A percentile compares a stretch with the other conserved stretches of the same genome.
Evolutionary conservation across 108 stramenopile genomes (phyloP).

Genomic region (Nitzschia palea): DNA sequence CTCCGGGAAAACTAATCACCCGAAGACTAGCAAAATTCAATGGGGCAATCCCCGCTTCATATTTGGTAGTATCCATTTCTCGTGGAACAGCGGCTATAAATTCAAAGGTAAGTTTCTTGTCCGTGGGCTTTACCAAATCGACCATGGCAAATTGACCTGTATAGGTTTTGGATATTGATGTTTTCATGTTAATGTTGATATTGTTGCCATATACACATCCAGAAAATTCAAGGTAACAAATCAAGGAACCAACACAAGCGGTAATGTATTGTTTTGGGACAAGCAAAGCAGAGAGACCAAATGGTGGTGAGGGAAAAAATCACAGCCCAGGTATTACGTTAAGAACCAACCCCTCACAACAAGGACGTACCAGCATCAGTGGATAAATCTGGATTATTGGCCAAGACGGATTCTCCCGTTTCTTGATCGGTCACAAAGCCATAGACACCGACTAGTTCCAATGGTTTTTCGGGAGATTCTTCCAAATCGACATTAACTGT

Average conservation of each 20-base stretch:
- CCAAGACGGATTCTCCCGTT: conserved; percentile 80
- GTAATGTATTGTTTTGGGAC: too few species aligned
- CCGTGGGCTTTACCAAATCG: conserved; percentile 52
- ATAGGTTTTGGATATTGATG: too few species aligned
- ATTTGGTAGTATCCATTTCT: conserved; percentile 46
- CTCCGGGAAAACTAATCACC: conserved; percentile 86
- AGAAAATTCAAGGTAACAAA: too few species aligned
- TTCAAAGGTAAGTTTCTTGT: conserved; percentile 79
- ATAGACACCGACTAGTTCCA: conserved; percentile 83
- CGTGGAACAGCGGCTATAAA: conserved; percentile 85
- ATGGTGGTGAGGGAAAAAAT: too few species aligned
- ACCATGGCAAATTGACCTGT: conserved; percentile 89
- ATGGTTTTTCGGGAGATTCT: conserved; percentile 46
- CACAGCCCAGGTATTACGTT: too few species aligned
- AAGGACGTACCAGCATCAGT: conserved; percentile 66
- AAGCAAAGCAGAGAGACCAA: too few species aligned
- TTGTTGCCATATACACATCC: too few species aligned
- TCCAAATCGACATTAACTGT: conserved; percentile 71
- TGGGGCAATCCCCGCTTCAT: conserved; percentile 69
- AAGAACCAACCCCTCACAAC: too few species aligned
- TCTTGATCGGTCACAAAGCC: conserved; percentile 71
- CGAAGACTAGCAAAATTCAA: conserved; percentile 66
- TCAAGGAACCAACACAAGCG: too few species aligned
- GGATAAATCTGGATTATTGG: conserved; percentile 89
- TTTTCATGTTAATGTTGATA: too few species aligned